Evolutionary conservation across 371 early-diverging fungal genomes (phyloP).

Genomic region (Choanephora cucurbitarum): DNA sequence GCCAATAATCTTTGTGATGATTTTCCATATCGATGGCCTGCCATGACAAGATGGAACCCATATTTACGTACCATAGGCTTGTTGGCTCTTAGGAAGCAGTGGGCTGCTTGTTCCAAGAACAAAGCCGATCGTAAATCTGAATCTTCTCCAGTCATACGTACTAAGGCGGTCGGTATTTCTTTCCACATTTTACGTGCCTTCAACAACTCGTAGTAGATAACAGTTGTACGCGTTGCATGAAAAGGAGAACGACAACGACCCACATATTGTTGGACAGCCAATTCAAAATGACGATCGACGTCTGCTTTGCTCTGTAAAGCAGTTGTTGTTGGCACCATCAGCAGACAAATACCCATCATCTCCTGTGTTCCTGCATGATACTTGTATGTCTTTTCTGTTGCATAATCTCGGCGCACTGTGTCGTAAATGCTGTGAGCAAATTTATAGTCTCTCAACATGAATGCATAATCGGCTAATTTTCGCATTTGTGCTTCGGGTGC

Average conservation of each 20-base stretch:
- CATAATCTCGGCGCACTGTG: conserved; percentile 87
- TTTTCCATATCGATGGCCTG: conserved; percentile 83
- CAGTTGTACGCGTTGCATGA: conserved; percentile 72
- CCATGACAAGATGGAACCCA: conserved; percentile 86
- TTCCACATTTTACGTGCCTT: conserved; percentile 67
- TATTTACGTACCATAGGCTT: conserved; percentile 79
- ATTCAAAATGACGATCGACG: conserved; percentile 77
- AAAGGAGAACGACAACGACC: conserved; percentile 64
- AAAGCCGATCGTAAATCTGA: conserved; percentile 78
- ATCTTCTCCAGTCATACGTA: conserved; percentile 75
- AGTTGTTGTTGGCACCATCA: conserved; percentile 62
- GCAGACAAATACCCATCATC: conserved; percentile 87
- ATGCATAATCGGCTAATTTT: conserved; percentile 91
- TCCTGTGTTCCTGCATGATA: conserved; percentile 89
- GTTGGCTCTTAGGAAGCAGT: conserved; percentile 64
- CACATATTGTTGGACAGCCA: conserved; percentile 72
- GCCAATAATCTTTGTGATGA: conserved; percentile 73
- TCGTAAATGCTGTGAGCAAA: conserved; percentile 90
- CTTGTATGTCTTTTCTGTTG: conserved; percentile 80
- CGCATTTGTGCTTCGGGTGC: conserved; percentile 92
- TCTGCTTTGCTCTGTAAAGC: conserved; percentile 60
- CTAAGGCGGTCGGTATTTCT: conserved; percentile 70
- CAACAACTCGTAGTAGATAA: conserved; percentile 82
- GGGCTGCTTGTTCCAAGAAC: conserved; percentile 88
- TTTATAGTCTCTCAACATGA: conserved; percentile 92